Evolutionary conservation across 2,329 filamentous ascomycete species (phyloP).

Genomic region (Westerdykella ornata): DNA sequence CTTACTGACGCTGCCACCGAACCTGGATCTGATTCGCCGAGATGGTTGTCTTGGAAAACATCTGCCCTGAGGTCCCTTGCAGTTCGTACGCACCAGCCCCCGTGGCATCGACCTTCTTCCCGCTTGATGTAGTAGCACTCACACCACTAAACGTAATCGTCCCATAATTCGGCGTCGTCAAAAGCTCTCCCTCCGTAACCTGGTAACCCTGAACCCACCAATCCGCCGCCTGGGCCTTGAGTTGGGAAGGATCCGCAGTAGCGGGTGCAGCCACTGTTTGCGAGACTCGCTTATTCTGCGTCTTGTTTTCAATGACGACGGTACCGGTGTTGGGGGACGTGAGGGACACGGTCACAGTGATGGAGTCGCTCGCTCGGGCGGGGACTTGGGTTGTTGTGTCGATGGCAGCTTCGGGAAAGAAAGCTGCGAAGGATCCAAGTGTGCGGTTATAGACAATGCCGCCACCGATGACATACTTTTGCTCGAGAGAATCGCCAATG

Average conservation of each 20-base stretch:
- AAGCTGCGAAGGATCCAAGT: constrained; percentile 15
- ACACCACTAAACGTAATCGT: constrained; percentile 17
- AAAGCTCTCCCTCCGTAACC: constrained; percentile 15
- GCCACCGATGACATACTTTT: constrained; percentile 19
- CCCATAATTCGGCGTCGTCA: constrained; percentile 15
- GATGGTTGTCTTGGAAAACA: constrained; percentile 20
- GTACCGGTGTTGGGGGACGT: constrained; percentile 10
- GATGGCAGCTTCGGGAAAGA: constrained; percentile 13
- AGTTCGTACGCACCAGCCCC: constrained; percentile 20
- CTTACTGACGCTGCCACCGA: background rate
- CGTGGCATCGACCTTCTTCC: constrained; percentile 11
- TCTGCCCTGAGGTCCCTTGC: constrained; percentile 22
- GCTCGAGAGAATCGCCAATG: constrained; percentile 16
- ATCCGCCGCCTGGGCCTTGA: constrained; percentile 17
- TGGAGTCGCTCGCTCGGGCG: constrained; percentile 14
- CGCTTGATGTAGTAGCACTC: constrained; percentile 15
- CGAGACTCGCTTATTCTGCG: constrained; percentile 15
- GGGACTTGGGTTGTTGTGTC: constrained; percentile 17
- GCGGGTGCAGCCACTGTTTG: constrained; percentile 14
- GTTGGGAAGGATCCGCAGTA: constrained; percentile 6
- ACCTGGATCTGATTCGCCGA: constrained; percentile 11
- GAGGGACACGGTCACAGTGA: constrained; percentile 15
- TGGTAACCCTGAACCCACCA: constrained; percentile 26
- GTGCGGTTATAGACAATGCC: constrained; percentile 20
- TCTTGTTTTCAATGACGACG: constrained; percentile 22